Evolutionary conservation across 441 rosid genomes (phyloP), one percentile per base, ranked within the genome.

Genomic region (Capsella rubella): DNA sequence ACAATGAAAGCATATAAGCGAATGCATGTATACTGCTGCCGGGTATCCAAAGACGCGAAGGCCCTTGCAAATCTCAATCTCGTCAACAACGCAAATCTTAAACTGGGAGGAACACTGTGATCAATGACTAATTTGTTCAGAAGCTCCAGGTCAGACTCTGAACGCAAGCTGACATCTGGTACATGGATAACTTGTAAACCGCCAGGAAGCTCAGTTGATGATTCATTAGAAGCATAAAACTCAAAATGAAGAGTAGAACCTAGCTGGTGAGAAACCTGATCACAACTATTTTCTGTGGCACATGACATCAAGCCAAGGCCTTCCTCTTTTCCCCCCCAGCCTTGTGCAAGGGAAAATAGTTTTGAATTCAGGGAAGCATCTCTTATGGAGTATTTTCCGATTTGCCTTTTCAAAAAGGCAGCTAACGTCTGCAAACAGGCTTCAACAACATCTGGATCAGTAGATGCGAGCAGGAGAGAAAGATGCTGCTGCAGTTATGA

Each of bases 301-400:
- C 96, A 91, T 43, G 90, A 87, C 78, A 85, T 83, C 78, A 95
- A 84, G 72, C 98, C 99, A 59, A 95, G 97, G 63, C 99, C 99
- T 88, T 91, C 98, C 78, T 95, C 99, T 81, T 95, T 93, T 58
- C 96, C 95, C 6, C 99, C 99, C 99, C 98, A 95, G 71, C 99
- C 99, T 86, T 93, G 99, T n/a, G 98, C 97, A 80, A 95, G 90
- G 63, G 98, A 83, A 86, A 91, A 93, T 50, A 95, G 80, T 83
- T 87, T 93, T 1, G 95, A 84, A 81, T 75, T 93, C 78, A 95
- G 73, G 74, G 95, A 88, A 66, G 89, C 73, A 72, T 95, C 98
- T 82, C 90, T 84, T 55, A 93, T 91, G 53, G 93, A 85, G 82
- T 89, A 84, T 72, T 90, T 93, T 70, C 97, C 99, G 63, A 83